Conservation (phyloP, 805 yeast genomes). For the Nadsonia fulvescens region DNA sequence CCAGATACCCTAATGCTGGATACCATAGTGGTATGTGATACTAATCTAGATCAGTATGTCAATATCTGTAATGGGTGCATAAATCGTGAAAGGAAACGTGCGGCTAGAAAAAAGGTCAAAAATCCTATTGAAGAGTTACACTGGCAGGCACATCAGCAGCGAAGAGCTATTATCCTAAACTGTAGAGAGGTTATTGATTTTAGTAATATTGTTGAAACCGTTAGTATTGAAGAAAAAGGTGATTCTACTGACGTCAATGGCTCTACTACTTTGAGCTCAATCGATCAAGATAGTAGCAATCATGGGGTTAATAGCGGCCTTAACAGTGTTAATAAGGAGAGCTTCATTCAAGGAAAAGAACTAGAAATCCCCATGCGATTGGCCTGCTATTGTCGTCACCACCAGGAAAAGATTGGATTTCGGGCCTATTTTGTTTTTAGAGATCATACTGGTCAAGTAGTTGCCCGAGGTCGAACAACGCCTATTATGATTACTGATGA, state of each 20-base stretch:
- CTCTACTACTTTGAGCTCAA: too few species aligned
- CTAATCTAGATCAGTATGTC: constrained; percentile 28
- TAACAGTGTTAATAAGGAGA: constrained; percentile 7
- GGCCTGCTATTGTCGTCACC: constrained; percentile 93
- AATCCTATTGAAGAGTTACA: constrained; percentile 53
- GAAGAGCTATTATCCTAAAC: constrained; percentile 79
- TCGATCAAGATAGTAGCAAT: too few species aligned
- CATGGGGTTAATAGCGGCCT: too few species aligned
- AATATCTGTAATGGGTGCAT: constrained; percentile 78
- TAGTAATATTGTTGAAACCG: constrained; percentile 29
- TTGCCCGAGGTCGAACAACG: constrained; percentile 55
- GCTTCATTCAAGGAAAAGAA: constrained; percentile 15
- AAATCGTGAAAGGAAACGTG: constrained; percentile 84
- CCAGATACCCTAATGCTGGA: constrained; percentile 32
- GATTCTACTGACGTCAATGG: too few species aligned
- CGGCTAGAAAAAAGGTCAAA: constrained; percentile 79
- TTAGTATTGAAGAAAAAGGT: constrained; percentile 1
- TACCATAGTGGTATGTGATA: constrained; percentile 53
- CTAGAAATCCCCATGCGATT: constrained; percentile 51
- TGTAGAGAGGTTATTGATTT: constrained; percentile 41
- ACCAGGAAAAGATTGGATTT: constrained; percentile 75
- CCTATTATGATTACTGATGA: constrained; percentile 89
- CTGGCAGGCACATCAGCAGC: constrained; percentile 57
- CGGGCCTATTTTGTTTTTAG: constrained; percentile 32
- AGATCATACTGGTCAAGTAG: constrained; percentile 38